Base-by-base conservation (phyloP, 2,329 filamentous ascomycete genomes). In the Endothia cerciana region DNA sequence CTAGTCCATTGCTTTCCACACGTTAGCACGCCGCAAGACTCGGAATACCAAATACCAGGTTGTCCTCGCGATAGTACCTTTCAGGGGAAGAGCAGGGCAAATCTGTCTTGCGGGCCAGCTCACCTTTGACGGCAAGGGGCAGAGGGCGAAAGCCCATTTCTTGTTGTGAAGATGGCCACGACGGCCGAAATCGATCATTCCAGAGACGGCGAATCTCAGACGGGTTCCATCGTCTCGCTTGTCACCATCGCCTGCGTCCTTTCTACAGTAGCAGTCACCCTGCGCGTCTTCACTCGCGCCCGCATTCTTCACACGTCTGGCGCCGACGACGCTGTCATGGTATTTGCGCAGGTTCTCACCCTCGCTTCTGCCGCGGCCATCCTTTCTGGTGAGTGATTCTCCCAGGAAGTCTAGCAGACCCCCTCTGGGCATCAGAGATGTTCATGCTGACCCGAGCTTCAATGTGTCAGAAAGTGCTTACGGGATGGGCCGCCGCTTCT, bases 271-370 rank as follows among this genome's bases (percentile, higher is more conserved):
- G 69, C 70, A 2, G 73, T 74, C 40, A 61, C 45, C 2, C 65
- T 72, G 6, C 68, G 73, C n/a, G 63, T 70, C 0, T 70, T 69
- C 47, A 73, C 72, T 3, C 70, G 73, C 4, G 33, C 66, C 1
- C 41, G 49, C 10, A 68, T 74, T 47, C 69, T 74, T 3, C 66
- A 59, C 7, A 71, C 67, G 0, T 71, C 74, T 22, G 73, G 73
- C 1, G 30, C 57, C 5, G 73, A 74, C 25, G 73, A 74, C 58
- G 51, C 62, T 2, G 58, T 73, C 41, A 72, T 74, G 66, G 65
- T 69, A 2, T 49, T 64, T 11, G 71, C 72, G 2, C 68, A 71
- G 51, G 1, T 71, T 3, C 59, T 74, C 4, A 65, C 69, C 2
- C 63, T 74, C 1, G 72, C 65, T 1, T 43, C 71, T 5, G 71